Evolutionary conservation across 2,329 filamentous ascomycete species (phyloP).

Genomic region (Sclerotinia minor): DNA sequence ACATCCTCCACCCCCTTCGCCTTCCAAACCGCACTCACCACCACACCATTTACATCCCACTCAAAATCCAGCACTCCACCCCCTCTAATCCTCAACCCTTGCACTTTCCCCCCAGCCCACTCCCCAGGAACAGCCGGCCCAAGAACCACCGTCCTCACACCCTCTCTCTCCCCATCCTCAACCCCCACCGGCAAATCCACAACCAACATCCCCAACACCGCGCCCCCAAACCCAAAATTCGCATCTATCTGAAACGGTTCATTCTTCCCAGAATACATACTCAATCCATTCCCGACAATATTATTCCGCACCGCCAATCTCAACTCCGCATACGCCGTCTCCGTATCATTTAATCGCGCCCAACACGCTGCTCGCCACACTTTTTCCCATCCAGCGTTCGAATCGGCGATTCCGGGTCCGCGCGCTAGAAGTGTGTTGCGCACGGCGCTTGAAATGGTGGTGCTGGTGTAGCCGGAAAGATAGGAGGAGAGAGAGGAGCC

Average conservation of each 20-base stretch:
- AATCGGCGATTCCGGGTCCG: constrained; percentile 50
- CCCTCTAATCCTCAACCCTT: constrained; percentile 48
- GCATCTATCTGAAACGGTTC: constrained; percentile 60
- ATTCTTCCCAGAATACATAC: constrained; percentile 50
- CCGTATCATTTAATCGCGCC: constrained; percentile 55
- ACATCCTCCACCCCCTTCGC: background rate
- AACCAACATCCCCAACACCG: constrained; percentile 53
- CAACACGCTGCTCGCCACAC: constrained; percentile 59
- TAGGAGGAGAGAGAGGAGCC: constrained; percentile 52
- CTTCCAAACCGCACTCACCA: background rate
- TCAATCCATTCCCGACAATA: constrained; percentile 52
- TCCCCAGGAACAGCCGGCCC: constrained; percentile 50
- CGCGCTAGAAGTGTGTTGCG: constrained; percentile 49
- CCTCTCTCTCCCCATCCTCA: constrained; percentile 21
- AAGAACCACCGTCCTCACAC: constrained; percentile 43
- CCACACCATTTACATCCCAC: constrained; percentile 43
- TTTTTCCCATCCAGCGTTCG: constrained; percentile 59
- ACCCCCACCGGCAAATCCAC: constrained; percentile 48
- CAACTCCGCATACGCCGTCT: constrained; percentile 50
- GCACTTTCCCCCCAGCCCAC: constrained; percentile 49
- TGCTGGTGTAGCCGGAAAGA: constrained; percentile 47
- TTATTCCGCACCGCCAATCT: constrained; percentile 52
- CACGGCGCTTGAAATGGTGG: constrained; percentile 48
- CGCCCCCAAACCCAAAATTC: constrained; percentile 55
- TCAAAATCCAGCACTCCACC: constrained; percentile 48